Conservation (phyloP, 2,329 filamentous ascomycete species). For the Xylaria sp. region DNA sequence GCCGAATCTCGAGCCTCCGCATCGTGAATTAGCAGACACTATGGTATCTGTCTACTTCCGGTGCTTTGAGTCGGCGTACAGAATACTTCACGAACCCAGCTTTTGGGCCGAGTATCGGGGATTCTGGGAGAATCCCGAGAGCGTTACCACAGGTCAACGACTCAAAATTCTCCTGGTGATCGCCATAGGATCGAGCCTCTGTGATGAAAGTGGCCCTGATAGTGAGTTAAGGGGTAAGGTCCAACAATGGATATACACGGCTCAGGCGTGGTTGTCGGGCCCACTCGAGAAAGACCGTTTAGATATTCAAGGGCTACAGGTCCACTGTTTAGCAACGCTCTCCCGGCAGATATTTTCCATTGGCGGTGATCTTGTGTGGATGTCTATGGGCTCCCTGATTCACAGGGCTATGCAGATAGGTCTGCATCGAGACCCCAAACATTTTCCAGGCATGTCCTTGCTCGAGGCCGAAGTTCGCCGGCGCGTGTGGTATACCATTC, state of each 20-base stretch:
- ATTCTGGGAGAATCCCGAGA: constrained; percentile 50
- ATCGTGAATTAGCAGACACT: constrained; percentile 45
- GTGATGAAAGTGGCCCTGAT: constrained; percentile 34
- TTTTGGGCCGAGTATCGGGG: constrained; percentile 56
- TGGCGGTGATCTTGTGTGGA: constrained; percentile 50
- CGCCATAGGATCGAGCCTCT: constrained; percentile 47
- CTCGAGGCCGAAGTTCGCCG: constrained; percentile 48
- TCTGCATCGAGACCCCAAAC: constrained; percentile 50
- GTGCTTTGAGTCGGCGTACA: constrained; percentile 56
- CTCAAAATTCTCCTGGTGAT: constrained; percentile 49
- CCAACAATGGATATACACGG: constrained; percentile 48
- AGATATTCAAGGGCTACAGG: constrained; percentile 45
- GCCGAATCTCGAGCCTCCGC: constrained; percentile 36
- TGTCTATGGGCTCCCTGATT: constrained; percentile 48
- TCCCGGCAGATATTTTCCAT: constrained; percentile 50
- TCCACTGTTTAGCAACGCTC: constrained; percentile 47
- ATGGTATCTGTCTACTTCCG: constrained; percentile 54
- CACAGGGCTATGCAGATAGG: constrained; percentile 53
- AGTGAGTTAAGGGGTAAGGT: constrained; percentile 37
- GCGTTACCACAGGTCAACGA: constrained; percentile 31
- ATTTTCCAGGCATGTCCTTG: constrained; percentile 43
- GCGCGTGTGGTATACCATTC: constrained; percentile 51
- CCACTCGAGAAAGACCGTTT: constrained; percentile 47
- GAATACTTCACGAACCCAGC: constrained; percentile 58
- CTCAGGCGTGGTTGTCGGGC: constrained; percentile 49